phyloP scores from a whole-genome alignment of 306 rosid genomes.

The Glycine soja region DNA sequence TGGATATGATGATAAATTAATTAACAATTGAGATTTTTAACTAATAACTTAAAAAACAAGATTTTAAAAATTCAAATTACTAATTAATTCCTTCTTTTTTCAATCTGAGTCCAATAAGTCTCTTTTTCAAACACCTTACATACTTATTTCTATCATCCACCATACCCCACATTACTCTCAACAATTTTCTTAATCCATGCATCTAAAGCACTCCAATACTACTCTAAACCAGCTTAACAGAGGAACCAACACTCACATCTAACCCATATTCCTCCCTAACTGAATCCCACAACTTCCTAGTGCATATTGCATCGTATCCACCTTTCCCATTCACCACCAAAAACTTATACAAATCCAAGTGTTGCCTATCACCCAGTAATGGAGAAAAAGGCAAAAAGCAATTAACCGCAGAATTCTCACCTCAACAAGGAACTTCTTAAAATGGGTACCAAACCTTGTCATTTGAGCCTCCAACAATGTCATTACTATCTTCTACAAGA shows the following conservation, averaged over 20 bases:
- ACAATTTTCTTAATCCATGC: too few species aligned
- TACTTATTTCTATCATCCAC: too few species aligned
- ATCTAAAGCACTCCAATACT: constrained; percentile 65
- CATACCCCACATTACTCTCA: too few species aligned
- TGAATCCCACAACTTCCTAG: constrained; percentile 61
- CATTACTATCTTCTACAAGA: constrained; percentile 21
- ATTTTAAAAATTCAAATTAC: too few species aligned
- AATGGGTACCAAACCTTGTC: constrained; percentile 50
- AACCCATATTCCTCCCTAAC: constrained; percentile 70
- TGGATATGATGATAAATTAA: too few species aligned
- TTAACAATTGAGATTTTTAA: too few species aligned
- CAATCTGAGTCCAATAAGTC: too few species aligned
- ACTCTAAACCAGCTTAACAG: constrained; percentile 59
- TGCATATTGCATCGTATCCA: constrained; percentile 59
- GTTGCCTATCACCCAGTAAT: constrained; percentile 59
- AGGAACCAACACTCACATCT: constrained; percentile 53
- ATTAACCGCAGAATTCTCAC: constrained; percentile 43
- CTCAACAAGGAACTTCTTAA: constrained; percentile 49
- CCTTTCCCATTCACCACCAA: constrained; percentile 66
- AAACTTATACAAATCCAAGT: constrained; percentile 63
- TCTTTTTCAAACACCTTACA: too few species aligned
- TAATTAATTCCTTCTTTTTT: too few species aligned
- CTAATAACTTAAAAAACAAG: too few species aligned
- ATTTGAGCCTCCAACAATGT: constrained; percentile 3
- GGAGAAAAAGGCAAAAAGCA: constrained; percentile 50